These are phyloP conservation scores for Arthrobotrys sinensis DNA, from an alignment of 2,329 filamentous ascomycete species.

Conservation along the genomic window DNA sequence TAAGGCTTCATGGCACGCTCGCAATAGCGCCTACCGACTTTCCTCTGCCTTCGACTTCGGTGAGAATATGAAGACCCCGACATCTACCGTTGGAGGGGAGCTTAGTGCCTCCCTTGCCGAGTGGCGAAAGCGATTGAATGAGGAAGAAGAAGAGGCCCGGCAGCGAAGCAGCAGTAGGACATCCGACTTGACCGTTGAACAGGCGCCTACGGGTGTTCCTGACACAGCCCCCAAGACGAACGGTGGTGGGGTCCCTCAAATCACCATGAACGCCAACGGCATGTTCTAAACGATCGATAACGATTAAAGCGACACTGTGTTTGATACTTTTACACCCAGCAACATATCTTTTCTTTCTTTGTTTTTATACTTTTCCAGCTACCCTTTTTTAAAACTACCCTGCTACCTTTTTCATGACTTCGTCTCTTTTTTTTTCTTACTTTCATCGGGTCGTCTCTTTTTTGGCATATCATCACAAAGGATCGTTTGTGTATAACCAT, in stretches of 20 bases:
- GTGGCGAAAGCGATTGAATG: slow-evolving; percentile 64
- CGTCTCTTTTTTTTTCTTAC: slow-evolving; percentile 18
- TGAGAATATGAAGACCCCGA: slow-evolving; percentile 69
- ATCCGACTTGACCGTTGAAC: slow-evolving; percentile 50
- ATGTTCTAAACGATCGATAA: slow-evolving; percentile 59
- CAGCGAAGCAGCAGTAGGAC: slow-evolving; percentile 61
- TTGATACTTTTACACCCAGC: slow-evolving; percentile 23
- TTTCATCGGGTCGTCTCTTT: slow-evolving; percentile 30
- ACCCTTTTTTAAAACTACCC: slow-evolving; percentile 16
- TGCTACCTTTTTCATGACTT: slow-evolving; percentile 9
- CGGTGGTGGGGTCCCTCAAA: slow-evolving; percentile 33
- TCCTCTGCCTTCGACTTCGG: slow-evolving; percentile 90
- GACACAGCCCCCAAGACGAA: slow-evolving; percentile 52
- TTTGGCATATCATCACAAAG: slow-evolving; percentile 13
- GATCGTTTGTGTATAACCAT: slow-evolving; percentile 46
- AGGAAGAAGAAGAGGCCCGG: slow-evolving; percentile 63
- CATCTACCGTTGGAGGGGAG: slow-evolving; percentile 64
- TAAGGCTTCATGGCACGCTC: slow-evolving; percentile 93
- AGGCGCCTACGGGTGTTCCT: slow-evolving; percentile 29
- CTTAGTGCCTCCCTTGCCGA: slow-evolving; percentile 64
- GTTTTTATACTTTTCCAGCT: slow-evolving; percentile 26
- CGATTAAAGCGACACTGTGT: slow-evolving; percentile 17
- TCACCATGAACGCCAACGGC: slow-evolving; percentile 46
- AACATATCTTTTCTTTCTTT: slow-evolving; percentile 24
- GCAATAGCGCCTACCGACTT: slow-evolving; percentile 93